Conservation (phyloP, 2,329 filamentous ascomycete genomes). For the Cryphonectria parasitica region DNA sequence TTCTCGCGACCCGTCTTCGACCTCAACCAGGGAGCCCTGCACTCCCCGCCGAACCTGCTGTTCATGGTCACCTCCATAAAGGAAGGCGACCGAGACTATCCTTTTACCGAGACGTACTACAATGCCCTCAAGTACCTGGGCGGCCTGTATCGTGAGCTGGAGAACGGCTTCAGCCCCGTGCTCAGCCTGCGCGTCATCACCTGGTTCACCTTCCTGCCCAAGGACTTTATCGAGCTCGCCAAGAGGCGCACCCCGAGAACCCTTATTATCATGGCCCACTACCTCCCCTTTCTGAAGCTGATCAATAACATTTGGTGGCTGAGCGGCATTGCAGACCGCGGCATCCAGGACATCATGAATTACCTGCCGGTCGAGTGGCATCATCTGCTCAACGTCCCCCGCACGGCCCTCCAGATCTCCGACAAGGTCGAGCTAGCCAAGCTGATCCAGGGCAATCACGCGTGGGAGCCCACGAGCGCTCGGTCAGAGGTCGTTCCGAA, state of each 20-base stretch:
- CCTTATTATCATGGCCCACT: conserved; percentile 57
- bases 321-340: conserved; percentile 48
- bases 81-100: conserved; percentile 47
- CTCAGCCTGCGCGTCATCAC: conserved; percentile 56
- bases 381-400: conserved; percentile 47
- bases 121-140: conserved; percentile 54
- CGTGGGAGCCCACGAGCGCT: conserved; percentile 42
- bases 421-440: conserved; percentile 44
- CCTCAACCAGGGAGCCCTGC: conserved; percentile 43
- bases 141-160: conserved; percentile 55
- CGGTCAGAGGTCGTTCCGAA: not conserved
- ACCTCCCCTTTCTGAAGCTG: conserved; percentile 54
- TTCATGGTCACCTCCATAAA: conserved; percentile 53
- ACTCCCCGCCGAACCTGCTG: conserved; percentile 53
- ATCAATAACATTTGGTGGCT: conserved; percentile 53
- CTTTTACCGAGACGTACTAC: conserved; percentile 47
- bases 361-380: conserved; percentile 47
- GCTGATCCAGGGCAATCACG: conserved; percentile 49
- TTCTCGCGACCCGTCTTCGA: conserved; percentile 56
- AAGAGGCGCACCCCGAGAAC: conserved; percentile 48
- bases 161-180: conserved; percentile 47
- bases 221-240: conserved; percentile 48
- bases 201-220: conserved; percentile 56
- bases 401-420: conserved; percentile 40
- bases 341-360: conserved; percentile 49